These are phyloP conservation scores for Adansonia rubrostipa DNA, from an alignment of 441 rosid species.

Conservation along the genomic window DNA sequence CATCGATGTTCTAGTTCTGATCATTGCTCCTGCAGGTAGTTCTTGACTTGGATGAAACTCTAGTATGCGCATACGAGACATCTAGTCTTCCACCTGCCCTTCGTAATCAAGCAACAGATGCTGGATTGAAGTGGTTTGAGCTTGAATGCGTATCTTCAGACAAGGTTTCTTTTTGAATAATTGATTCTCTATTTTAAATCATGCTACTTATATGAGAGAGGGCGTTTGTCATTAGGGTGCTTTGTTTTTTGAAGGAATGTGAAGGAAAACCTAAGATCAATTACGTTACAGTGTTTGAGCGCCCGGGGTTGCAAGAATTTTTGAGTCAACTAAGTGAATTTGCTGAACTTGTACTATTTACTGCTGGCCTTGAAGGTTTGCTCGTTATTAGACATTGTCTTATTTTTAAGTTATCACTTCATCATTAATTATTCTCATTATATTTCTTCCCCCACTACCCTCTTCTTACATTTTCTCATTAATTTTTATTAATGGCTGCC, in stretches of 20 bases:
- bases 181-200: conserved; percentile 17
- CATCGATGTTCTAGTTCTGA: conserved; percentile 27
- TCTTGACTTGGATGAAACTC: conserved; percentile 93
- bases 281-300: conserved; percentile 92
- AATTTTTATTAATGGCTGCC: background rate
- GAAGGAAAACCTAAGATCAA: conserved; percentile 86
- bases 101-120: conserved; percentile 68
- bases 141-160: conserved; percentile 82
- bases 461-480: background rate
- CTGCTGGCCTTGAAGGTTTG: conserved; percentile 97
- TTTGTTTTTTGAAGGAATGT: conserved; percentile 58
- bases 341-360: conserved; percentile 86
- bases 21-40: conserved; percentile 61
- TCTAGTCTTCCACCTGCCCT: conserved; percentile 66
- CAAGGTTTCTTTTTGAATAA: conserved; percentile 55
- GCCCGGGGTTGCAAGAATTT: conserved; percentile 88
- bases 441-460: background rate
- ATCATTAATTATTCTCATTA: background rate
- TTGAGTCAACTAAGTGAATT: conserved; percentile 71
- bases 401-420: background rate
- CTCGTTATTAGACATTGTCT: conserved; percentile 10
- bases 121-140: conserved; percentile 84
- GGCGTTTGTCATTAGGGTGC: conserved; percentile 28
- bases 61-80: conserved; percentile 84
- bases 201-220: background rate